These are phyloP conservation scores for Microstroma glucosiphilum DNA, from an alignment of 1,284 basidiomycete genomes.

Conservation along the genomic window DNA sequence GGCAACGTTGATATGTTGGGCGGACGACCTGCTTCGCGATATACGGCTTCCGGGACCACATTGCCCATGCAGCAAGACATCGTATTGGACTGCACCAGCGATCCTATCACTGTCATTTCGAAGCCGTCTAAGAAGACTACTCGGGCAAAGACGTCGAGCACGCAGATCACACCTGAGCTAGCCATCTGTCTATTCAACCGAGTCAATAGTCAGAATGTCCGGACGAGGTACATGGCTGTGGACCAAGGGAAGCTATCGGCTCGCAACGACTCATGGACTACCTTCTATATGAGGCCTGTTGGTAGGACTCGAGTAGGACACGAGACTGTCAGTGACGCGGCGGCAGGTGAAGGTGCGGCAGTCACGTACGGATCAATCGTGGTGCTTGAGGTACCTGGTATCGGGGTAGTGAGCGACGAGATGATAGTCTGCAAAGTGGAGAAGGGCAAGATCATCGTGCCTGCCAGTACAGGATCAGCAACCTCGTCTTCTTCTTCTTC, in stretches of 20 bases:
- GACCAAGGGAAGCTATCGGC: constrained; percentile 65
- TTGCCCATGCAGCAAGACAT: background rate
- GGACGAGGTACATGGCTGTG: constrained; percentile 81
- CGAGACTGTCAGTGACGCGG: constrained; percentile 60
- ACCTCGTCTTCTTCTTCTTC: background rate
- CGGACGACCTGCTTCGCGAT: background rate
- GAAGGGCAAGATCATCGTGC: constrained; percentile 57
- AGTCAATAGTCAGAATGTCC: constrained; percentile 91
- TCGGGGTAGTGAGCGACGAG: constrained; percentile 73
- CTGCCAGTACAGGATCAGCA: background rate
- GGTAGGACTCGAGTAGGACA: constrained; percentile 36
- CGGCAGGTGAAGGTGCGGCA: constrained; percentile 27
- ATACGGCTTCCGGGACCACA: no score
- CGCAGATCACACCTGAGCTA: constrained; percentile 78
- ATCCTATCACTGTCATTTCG: constrained; percentile 83
- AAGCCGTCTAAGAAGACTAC: constrained; percentile 96
- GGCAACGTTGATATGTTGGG: constrained; percentile 8
- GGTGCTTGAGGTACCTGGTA: constrained; percentile 1
- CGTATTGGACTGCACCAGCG: background rate
- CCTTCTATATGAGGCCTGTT: constrained; percentile 56
- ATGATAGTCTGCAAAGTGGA: constrained; percentile 86
- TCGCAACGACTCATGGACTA: constrained; percentile 79
- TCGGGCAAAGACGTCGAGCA: constrained; percentile 85
- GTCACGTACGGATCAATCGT: constrained; percentile 89
- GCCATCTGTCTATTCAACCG: constrained; percentile 92